Base-by-base conservation (phyloP, 2,329 filamentous ascomycete genomes). In the Talaromyces sp. region DNA sequence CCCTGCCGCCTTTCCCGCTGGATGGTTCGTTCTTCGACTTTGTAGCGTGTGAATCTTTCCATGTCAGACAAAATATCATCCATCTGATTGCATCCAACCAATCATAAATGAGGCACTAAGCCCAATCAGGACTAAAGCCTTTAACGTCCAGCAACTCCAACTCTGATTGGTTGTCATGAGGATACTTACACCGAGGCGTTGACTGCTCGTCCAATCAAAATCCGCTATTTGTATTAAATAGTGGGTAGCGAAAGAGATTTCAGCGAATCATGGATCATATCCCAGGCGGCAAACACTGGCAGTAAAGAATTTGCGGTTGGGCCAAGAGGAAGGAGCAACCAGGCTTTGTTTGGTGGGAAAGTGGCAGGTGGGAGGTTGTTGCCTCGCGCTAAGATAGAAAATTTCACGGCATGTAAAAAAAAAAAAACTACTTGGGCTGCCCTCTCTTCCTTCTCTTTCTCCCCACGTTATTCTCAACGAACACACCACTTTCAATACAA, bases 311-410 rank as follows among this genome's bases (percentile, higher is more conserved):
- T 37, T 25, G 45, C 33, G 37, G 39, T 41, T 46, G 48, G 31
- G 15, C 39, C 40, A 22, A 21, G 35, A 21, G 45, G 43, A 53
- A 53, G 35, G 36, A 50, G 53, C 46, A 36, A 59, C 28, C 48
- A 39, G 58, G 33, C 48, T 25, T 19, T 36, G n/a, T n/a, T n/a
- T n/a, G 31, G 50, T 39, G 56, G 35, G 56, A 48, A 33, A 40
- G 46, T 48, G 55, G 46, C 22, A 43, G 60, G 48, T 39, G 33
- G 22, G 48, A 52, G n/a, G 35, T 15, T 11, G 31, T 65, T 64
- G 61, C 65, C 61, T 61, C 60, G 62, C 62, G 63, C 63, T 65
- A 65, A 56, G 52, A 53, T 64, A 61, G 62, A 66, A 68, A 68
- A 66, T 66, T 67, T 64, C 61, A 60, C 60, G 54, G 61, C 61